Percentiles rank a stretch among this genome's conserved stretches.
phyloP scores from a whole-genome alignment of 1,139 yeast species.

The Blastobotrys indianensis region DNA sequence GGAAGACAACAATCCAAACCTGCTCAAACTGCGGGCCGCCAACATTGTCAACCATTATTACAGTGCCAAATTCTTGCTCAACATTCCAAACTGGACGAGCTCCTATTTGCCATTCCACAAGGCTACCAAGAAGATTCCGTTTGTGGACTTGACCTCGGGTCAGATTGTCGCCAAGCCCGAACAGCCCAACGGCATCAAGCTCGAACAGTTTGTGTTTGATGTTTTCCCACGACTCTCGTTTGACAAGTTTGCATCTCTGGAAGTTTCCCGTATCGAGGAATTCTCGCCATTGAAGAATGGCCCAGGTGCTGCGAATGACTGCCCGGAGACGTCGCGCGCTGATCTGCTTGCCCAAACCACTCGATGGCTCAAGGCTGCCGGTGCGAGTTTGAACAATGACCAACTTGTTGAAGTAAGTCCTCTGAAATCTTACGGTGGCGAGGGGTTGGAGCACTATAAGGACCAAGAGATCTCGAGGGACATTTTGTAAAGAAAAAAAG shows the following conservation, averaged over 20 bases:
- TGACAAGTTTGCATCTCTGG: constrained; percentile 81
- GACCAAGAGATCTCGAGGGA: constrained; percentile 42
- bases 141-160: constrained; percentile 45
- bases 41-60: constrained; percentile 97
- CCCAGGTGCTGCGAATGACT: constrained; percentile 72
- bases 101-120: constrained; percentile 81
- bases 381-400: constrained; percentile 48
- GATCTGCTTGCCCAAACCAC: constrained; percentile 66
- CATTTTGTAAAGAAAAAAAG: constrained; percentile 2
- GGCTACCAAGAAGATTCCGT: constrained; percentile 84
- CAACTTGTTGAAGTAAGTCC: constrained; percentile 74
- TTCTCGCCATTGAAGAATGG: constrained; percentile 95
- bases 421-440: constrained; percentile 75
- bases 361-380: constrained; percentile 66
- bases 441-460: constrained; percentile 58
- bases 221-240: constrained; percentile 78
- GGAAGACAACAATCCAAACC: constrained; percentile 43
- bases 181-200: constrained; percentile 81
- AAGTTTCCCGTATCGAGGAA: constrained; percentile 78
- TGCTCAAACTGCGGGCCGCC: constrained; percentile 81
- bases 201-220: constrained; percentile 96
- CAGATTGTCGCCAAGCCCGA: constrained; percentile 49
- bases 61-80: constrained; percentile 61
- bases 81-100: constrained; percentile 64
- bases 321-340: constrained; percentile 73